Base-by-base conservation (phyloP, 1,284 basidiomycete genomes). In the Cystobasidiaceae sp. region DNA sequence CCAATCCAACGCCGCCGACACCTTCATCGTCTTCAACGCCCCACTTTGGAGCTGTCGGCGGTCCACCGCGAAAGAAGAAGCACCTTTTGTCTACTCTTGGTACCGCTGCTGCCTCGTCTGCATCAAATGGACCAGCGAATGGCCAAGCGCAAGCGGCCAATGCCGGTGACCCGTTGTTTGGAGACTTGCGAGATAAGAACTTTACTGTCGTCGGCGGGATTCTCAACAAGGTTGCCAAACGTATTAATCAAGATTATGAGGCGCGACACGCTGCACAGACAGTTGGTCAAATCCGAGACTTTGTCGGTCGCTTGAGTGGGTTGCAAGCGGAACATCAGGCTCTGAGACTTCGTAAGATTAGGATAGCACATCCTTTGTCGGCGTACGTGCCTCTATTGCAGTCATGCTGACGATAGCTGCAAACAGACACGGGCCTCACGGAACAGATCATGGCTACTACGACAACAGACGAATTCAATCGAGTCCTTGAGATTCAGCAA, bases 401-500 rank as follows among this genome's bases (percentile, higher is more conserved):
- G 19, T 28, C n/a, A 56, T 8, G 15, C 1, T 4, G 5, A 9
- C 4, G 32, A 2, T n/a, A n/a, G n/a, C n/a, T n/a, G n/a, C n/a
- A n/a, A n/a, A 43, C 71, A 96, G 93, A 99, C 76, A 98, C 93
- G 52, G 87, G 87, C 15, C 76, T 98, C 41, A 93, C 92, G n/a
- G 96, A 98, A 78, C 80, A 90, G 74, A 82, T 98, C 46, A 85
- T 93, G 71, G 85, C 87, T 15, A 80, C 87, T 69, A 97, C 93
- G 1, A 82, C 85, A 61, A 88, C 87, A n/a, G 89, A 94, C 41
- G 80, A 86, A 58, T 98, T 98, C 80, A 92, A 92, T 77, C 88
- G 86, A 74, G 87, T 86, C 21, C 81, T 99, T 9, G 94, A 98
- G 79, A 89, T 96, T 19, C 94, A 98, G 75, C 96, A 98, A 77